A percentile compares a stretch with the other conserved stretches of the same genome.
Conservation (phyloP, 495 filamentous ascomycete genomes). For the Trichocladium uniseriatum region DNA sequence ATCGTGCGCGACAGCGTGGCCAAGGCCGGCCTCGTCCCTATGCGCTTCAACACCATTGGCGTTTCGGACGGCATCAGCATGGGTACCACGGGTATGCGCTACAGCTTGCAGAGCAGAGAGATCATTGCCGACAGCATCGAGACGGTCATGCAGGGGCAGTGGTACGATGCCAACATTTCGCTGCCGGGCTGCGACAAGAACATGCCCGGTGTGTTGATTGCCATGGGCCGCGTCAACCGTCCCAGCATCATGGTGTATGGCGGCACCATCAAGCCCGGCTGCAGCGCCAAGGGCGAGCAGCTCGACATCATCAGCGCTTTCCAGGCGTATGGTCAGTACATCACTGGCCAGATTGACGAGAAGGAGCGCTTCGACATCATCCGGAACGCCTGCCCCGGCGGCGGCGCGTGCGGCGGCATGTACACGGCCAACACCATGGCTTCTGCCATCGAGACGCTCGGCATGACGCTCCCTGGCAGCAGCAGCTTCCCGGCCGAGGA, state of each 20-base stretch:
- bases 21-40: slow-evolving; percentile 66
- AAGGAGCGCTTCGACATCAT: slow-evolving; percentile 90
- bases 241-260: slow-evolving; percentile 97
- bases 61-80: slow-evolving; percentile 81
- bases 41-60: slow-evolving; percentile 97
- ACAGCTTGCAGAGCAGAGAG: slow-evolving; percentile 86
- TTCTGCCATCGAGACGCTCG: slow-evolving; percentile 90
- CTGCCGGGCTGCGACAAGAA: slow-evolving; percentile 99
- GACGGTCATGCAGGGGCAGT: slow-evolving; percentile 97
- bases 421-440: slow-evolving; percentile 99
- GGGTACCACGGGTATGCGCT: slow-evolving; percentile 85
- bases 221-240: slow-evolving; percentile 91
- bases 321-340: slow-evolving; percentile 94
- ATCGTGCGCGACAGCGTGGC: slow-evolving; percentile 78
- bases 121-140: slow-evolving; percentile 96
- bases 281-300: slow-evolving; percentile 62
- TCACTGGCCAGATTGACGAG: slow-evolving; percentile 84
- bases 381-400: slow-evolving; percentile 83
- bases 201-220: slow-evolving; percentile 97
- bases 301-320: slow-evolving; percentile 97
- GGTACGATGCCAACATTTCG: slow-evolving; percentile 98
- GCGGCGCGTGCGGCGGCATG: slow-evolving; percentile 96
- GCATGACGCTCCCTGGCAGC: slow-evolving; percentile 89
- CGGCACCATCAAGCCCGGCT: slow-evolving; percentile 87
- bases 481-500: slow-evolving; percentile 89